Evolutionary conservation across 257 asterid species (phyloP).

Genomic region (Solanum arcanum): DNA sequence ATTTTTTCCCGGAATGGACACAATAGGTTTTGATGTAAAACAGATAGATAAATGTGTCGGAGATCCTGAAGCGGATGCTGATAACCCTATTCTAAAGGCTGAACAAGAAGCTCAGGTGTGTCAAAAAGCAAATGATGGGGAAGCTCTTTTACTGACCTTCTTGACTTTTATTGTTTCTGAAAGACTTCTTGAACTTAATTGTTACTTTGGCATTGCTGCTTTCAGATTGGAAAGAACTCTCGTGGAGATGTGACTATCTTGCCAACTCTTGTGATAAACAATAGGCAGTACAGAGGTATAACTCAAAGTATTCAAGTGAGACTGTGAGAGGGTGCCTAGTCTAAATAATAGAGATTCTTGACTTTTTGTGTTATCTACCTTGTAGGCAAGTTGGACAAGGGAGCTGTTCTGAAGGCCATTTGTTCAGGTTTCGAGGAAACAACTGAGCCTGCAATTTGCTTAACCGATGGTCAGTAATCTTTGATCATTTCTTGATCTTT

Average conservation of each 20-base stretch:
- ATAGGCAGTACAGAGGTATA: constrained; percentile 52
- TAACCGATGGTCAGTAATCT: constrained; percentile 26
- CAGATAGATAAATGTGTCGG: constrained; percentile 77
- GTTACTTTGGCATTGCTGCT: not conserved
- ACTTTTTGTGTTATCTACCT: not conserved
- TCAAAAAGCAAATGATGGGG: not conserved
- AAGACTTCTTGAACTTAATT: not conserved
- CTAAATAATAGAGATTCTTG: not conserved
- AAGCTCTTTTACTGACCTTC: not conserved
- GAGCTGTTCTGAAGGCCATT: constrained; percentile 56
- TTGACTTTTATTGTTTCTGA: not conserved
- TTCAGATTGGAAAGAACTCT: constrained; percentile 44
- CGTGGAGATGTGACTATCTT: constrained; percentile 64
- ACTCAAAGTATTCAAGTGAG: not conserved
- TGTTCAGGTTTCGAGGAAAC: constrained; percentile 65
- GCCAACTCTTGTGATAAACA: constrained; percentile 54
- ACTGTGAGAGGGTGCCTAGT: not conserved
- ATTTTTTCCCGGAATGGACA: not conserved
- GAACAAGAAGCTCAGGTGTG: constrained; percentile 50
- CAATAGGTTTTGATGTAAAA: constrained; percentile 52
- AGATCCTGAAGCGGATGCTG: constrained; percentile 65
- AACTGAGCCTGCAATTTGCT: constrained; percentile 57
- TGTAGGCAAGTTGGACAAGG: constrained; percentile 52
- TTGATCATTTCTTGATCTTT: not conserved
- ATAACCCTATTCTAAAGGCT: constrained; percentile 56